Percentiles rank a stretch among this genome's conserved stretches.
phyloP scores from a whole-genome alignment of 2,329 filamentous ascomycete species.

The Botrytis aclada region DNA sequence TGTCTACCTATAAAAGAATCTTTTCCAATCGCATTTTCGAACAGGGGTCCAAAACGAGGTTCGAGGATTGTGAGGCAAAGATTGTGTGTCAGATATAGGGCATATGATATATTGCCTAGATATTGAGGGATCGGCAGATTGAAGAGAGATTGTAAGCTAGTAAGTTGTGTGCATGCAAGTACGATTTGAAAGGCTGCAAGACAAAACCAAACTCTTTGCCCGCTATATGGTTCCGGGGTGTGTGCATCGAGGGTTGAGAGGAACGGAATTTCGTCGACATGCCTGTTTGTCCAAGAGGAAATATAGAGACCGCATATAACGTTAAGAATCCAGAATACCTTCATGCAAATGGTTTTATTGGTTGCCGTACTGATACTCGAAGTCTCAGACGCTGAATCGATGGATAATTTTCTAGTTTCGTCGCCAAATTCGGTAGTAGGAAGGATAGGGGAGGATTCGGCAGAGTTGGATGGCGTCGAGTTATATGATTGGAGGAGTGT shows the following conservation, averaged over 20 bases:
- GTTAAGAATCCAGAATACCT: conserved; percentile 33
- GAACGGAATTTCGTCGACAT: conserved; percentile 29
- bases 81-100: conserved; percentile 58
- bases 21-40: conserved; percentile 27
- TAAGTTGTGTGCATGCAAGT: conserved; percentile 38
- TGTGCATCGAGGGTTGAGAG: conserved; percentile 29
- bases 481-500: conserved; percentile 40
- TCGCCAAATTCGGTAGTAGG: conserved; percentile 28
- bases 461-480: not conserved
- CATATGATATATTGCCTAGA: conserved; percentile 54
- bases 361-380: conserved; percentile 13
- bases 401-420: conserved; percentile 25
- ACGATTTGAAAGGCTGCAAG: conserved; percentile 36
- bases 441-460: conserved; percentile 16
- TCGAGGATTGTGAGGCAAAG: conserved; percentile 42
- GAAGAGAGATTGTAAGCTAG: conserved; percentile 44
- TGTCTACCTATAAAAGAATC: conserved; percentile 29
- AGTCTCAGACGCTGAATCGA: conserved; percentile 12
- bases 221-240: conserved; percentile 31
- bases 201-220: conserved; percentile 35
- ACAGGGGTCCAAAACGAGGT: conserved; percentile 28
- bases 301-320: conserved; percentile 33
- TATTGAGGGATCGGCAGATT: conserved; percentile 51
- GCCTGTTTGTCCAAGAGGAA: conserved; percentile 34
- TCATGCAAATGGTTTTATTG: conserved; percentile 13